phyloP scores from a whole-genome alignment of 257 asterid species.

The Solanum piurae region DNA sequence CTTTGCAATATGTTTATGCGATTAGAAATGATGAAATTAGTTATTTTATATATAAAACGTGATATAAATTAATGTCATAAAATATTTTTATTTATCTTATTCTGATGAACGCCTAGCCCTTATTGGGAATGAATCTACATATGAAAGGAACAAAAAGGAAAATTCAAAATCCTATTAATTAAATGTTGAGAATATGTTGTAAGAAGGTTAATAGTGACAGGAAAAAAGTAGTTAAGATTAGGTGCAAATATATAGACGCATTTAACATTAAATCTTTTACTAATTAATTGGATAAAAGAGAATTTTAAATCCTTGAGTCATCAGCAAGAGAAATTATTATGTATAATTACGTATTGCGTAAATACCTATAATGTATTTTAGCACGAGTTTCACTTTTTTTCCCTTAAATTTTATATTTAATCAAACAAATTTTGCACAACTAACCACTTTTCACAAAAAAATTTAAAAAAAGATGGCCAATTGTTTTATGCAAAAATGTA shows the following conservation, averaged over 20 bases:
- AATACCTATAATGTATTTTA: not conserved
- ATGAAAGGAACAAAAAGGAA: not conserved
- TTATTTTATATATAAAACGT: not conserved
- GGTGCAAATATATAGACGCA: not conserved
- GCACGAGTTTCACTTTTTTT: too few species aligned
- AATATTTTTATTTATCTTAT: not conserved
- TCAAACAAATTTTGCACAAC: not conserved
- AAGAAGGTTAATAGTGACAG: not conserved
- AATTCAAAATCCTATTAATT: not conserved
- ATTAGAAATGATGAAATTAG: not conserved
- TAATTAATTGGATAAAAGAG: not conserved
- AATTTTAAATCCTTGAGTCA: not conserved
- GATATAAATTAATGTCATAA: not conserved
- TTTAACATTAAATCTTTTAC: not conserved
- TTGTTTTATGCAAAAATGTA: not conserved
- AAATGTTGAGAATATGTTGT: not conserved
- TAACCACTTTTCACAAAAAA: not conserved
- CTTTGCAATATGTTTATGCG: not conserved
- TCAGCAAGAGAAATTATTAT: not conserved
- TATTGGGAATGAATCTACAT: rapidly evolving
- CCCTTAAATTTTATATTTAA: not conserved
- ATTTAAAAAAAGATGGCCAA: not conserved
- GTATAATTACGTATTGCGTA: not conserved
- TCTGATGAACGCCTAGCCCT: rapidly evolving
- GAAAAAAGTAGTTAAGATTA: not conserved